phyloP scores from a whole-genome alignment of 2,329 filamentous ascomycete species.

The Colletotrichum phormii region DNA sequence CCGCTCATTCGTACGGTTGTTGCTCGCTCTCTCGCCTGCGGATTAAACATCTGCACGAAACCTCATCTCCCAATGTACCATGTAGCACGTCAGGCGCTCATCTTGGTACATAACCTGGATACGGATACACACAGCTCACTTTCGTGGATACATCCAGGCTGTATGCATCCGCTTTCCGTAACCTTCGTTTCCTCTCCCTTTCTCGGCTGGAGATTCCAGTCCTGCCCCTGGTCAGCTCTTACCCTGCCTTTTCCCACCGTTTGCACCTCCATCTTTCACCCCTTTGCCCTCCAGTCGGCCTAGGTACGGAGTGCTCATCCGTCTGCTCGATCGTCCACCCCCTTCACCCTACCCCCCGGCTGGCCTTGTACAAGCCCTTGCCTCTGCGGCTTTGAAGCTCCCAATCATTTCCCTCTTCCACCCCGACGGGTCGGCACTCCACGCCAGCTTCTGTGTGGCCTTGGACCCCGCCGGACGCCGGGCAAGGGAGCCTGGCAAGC shows the following conservation, averaged over 20 bases:
- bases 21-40: conserved; percentile 6
- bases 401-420: conserved; percentile 37
- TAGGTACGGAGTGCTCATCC: conserved; percentile 1
- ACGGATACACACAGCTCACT: conserved; percentile 14
- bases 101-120: conserved; percentile 13
- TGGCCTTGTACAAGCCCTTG: conserved; percentile 21
- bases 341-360: conserved; percentile 10
- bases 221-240: conserved; percentile 29
- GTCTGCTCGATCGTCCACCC: conserved; percentile 15
- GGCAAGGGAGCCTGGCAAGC: conserved; percentile 31
- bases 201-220: conserved; percentile 36
- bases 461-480: conserved; percentile 23
- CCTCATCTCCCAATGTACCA: conserved; percentile 6
- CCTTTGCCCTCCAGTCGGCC: conserved; percentile 8
- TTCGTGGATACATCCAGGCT: conserved; percentile 21
- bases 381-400: conserved; percentile 32
- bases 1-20: conserved; percentile 1
- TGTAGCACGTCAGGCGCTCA: conserved; percentile 26
- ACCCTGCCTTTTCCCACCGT: conserved; percentile 36
- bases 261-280: conserved; percentile 19
- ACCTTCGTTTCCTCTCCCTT: conserved; percentile 34
- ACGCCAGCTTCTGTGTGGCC: conserved; percentile 33
- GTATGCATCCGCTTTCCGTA: conserved; percentile 35
- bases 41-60: conserved; percentile 11
- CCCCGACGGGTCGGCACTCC: conserved; percentile 37